These are phyloP conservation scores for Termitomyces sp. DNA, from an alignment of 768 basidiomycete genomes.

Conservation along the genomic window DNA sequence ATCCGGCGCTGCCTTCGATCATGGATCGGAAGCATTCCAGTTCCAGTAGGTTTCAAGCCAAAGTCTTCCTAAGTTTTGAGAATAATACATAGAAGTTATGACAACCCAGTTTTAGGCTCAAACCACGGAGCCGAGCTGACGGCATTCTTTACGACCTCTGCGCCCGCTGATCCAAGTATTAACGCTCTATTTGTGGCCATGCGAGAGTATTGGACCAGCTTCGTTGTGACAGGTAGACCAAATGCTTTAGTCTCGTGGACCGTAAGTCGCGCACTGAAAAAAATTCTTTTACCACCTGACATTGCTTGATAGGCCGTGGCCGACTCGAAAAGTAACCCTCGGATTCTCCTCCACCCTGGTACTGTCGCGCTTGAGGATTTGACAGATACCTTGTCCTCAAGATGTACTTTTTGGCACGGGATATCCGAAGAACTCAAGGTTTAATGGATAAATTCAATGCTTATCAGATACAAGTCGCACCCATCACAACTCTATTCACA, in stretches of 20 bases:
- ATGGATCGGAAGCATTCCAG: conserved; percentile 24
- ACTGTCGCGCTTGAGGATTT: conserved; percentile 21
- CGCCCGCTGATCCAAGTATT: conserved; percentile 21
- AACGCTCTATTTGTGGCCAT: conserved; percentile 29
- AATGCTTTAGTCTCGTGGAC: conserved; percentile 22
- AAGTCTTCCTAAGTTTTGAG: not conserved
- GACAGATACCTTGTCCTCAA: conserved; percentile 10
- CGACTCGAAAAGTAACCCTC: conserved; percentile 19
- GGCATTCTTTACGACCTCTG: conserved; percentile 29
- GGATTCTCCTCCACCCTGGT: conserved; percentile 25
- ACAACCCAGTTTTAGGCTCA: conserved; percentile 35
- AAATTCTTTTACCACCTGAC: not conserved
- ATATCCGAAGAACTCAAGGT: conserved; percentile 18
- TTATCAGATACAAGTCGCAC: not conserved
- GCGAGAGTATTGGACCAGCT: conserved; percentile 36
- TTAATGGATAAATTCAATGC: conserved; percentile 1
- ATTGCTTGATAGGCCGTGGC: conserved; percentile 15
- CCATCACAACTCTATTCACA: not conserved
- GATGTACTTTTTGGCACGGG: conserved; percentile 29
- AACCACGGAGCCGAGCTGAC: conserved; percentile 31
- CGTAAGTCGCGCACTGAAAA: conserved; percentile 16
- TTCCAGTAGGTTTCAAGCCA: conserved; percentile 6
- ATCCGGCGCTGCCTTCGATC: conserved; percentile 18
- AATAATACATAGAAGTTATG: conserved; percentile 23
- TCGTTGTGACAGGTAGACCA: conserved; percentile 29